Base-by-base conservation (phyloP, 352 stramenopile genomes). In the Albugo laibachii region DNA sequence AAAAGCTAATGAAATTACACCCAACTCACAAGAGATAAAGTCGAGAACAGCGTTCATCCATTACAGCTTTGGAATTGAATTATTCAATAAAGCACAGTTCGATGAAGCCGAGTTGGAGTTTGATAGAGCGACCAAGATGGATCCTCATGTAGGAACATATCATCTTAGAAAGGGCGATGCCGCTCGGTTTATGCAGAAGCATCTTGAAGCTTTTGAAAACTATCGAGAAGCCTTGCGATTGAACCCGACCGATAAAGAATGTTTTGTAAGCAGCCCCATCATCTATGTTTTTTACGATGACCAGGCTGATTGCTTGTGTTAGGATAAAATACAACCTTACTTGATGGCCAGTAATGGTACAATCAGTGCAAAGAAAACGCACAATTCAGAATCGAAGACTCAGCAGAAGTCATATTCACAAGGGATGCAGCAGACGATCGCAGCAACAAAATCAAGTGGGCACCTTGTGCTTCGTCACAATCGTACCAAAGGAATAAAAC, bases 91-190 rank as follows among this genome's bases (percentile, higher is more conserved):
- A 45, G 71, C 57, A 13, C 60, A 68, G 43, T 91, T 88, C 35
- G 59, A 81, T 40, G 79, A 73, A 45, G 75, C 75, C 4, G 72
- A 83, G 41, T 43, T 88, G n/a, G 78, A 87, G 51, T 81, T 79
- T 45, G 52, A 38, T n/a, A 56, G 54, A 14, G 69, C 69, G 11
- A 81, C 86, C 44, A 56, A 59, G 14, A 58, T 81, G 2, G 71
- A 91, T 41, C 27, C 55, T 1, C 51, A 46, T 0, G 61, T 91
- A 2, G 53, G 72, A 5, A 63, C 56, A 4, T 92, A 86, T 47
- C 69, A 77, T 47, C 57, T 80, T 13, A 65, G 75, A n/a, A 66
- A 71, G 51, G 75, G 75, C 16, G 78, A 87, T 42, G 65, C 72
- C 12, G 68, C 62, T n/a, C 67, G 75, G 13, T 88, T 16, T 12